A percentile compares a stretch with the other conserved stretches of the same genome.
Conservation (phyloP, 2,329 filamentous ascomycete genomes). For the Sporothrix phasma region DNA sequence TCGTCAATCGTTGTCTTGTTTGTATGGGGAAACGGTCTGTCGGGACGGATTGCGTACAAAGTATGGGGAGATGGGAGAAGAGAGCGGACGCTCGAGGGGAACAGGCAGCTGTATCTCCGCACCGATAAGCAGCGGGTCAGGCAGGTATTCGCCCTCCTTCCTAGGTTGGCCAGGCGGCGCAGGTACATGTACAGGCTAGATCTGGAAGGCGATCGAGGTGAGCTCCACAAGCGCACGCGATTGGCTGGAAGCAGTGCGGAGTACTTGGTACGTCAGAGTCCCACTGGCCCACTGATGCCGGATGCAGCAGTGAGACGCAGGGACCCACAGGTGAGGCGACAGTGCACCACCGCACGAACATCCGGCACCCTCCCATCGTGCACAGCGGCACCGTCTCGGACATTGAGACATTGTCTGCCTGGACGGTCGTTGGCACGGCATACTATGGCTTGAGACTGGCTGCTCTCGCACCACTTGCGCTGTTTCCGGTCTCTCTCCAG, state of each 20-base stretch:
- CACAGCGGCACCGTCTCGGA: too few relatives aligned
- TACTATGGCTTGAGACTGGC: too few relatives aligned
- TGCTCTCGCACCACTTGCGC: too few relatives aligned
- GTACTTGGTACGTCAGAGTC: neutral
- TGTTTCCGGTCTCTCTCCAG: too few relatives aligned
- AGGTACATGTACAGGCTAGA: too few relatives aligned
- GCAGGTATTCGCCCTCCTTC: neutral
- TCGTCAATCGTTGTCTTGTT: too few relatives aligned
- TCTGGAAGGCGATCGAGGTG: neutral
- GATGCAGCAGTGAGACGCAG: neutral
- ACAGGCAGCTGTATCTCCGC: slow-evolving; percentile 1
- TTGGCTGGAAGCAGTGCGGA: neutral
- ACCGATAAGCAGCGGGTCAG: neutral
- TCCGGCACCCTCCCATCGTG: too few relatives aligned
- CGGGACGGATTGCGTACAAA: too few relatives aligned
- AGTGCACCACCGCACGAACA: neutral
- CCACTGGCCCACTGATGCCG: too few relatives aligned
- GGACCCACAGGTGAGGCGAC: neutral
- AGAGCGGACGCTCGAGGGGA: neutral
- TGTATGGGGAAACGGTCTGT: neutral
- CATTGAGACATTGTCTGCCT: too few relatives aligned
- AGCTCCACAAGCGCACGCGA: neutral
- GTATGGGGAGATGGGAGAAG: too few relatives aligned
- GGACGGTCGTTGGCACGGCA: too few relatives aligned
- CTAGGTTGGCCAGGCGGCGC: slow-evolving; percentile 4